Conservation (phyloP, 164 flowering plant genomes). For the Liquidambar formosana region DNA sequence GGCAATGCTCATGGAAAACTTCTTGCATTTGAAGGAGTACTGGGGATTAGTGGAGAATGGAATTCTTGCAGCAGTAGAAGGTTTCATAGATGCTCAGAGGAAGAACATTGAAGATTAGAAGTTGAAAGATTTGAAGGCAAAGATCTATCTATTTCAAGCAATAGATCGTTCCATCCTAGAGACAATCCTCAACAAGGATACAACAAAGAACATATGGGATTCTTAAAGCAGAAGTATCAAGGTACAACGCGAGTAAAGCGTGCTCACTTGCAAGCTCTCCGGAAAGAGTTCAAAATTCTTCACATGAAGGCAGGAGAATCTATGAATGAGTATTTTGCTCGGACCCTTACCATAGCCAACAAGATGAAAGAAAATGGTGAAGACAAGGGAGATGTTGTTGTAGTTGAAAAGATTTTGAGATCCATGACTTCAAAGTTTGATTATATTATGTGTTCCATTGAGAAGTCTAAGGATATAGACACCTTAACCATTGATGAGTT, state of each 20-base stretch:
- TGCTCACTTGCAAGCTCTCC: conserved; percentile 1
- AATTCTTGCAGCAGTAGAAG: background rate
- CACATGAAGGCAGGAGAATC: conserved; percentile 3
- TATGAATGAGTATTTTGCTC: background rate
- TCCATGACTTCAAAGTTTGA: background rate
- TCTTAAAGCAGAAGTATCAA: background rate
- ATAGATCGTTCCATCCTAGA: background rate
- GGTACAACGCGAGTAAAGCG: background rate
- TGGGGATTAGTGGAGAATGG: conserved; percentile 3
- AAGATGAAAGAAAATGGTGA: conserved; percentile 1
- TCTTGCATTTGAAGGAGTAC: conserved; percentile 1
- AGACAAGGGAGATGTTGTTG: background rate
- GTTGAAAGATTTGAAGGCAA: conserved; percentile 4
- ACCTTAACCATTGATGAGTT: too few species aligned
- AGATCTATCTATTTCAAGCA: background rate
- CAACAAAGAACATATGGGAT: conserved; percentile 6
- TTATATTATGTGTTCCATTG: background rate
- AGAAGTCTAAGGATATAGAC: too few species aligned
- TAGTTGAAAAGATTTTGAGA: background rate
- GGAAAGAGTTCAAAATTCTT: background rate
- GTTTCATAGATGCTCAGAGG: background rate
- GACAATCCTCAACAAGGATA: conserved; percentile 5
- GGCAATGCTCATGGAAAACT: conserved; percentile 6
- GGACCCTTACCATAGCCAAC: conserved; percentile 4
- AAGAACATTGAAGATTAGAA: background rate